Evolutionary conservation across 2,329 filamentous ascomycete genomes (phyloP).

Genomic region (Nigrospora oryzae): DNA sequence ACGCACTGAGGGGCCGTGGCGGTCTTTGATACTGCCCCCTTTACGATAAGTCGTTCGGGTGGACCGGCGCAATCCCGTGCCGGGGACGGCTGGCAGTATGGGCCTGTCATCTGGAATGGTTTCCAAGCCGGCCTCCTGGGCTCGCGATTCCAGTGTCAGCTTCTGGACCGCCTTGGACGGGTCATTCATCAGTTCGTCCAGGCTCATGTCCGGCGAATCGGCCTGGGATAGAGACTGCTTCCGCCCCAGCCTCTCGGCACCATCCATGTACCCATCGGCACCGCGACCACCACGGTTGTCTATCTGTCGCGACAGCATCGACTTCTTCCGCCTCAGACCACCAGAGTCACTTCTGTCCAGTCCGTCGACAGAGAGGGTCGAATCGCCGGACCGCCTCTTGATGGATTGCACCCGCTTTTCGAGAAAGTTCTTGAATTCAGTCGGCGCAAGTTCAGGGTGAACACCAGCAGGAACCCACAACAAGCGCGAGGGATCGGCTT

Average conservation of each 20-base stretch:
- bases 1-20: constrained; percentile 68
- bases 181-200: constrained; percentile 79
- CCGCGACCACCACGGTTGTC: constrained; percentile 57
- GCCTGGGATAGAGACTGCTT: constrained; percentile 51
- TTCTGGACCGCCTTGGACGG: constrained; percentile 63
- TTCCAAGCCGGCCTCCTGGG: constrained; percentile 32
- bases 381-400: constrained; percentile 71
- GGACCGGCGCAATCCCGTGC: constrained; percentile 76
- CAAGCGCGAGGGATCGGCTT: constrained; percentile 78
- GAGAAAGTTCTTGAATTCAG: constrained; percentile 93
- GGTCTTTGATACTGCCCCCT: constrained; percentile 79
- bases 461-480: constrained; percentile 95
- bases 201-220: constrained; percentile 48
- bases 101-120: constrained; percentile 63
- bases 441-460: constrained; percentile 89
- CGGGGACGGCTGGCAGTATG: constrained; percentile 71
- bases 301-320: constrained; percentile 89
- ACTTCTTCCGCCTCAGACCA: constrained; percentile 77
- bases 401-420: constrained; percentile 90
- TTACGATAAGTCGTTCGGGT: constrained; percentile 86
- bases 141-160: constrained; percentile 49
- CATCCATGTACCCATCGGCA: constrained; percentile 66
- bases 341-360: constrained; percentile 45
- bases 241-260: constrained; percentile 69
- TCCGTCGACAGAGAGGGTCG: constrained; percentile 50